Evolutionary conservation across 148 eudicot genomes (phyloP), one percentile per base, ranked within the genome.

Genomic region (Diospyros kaki): DNA sequence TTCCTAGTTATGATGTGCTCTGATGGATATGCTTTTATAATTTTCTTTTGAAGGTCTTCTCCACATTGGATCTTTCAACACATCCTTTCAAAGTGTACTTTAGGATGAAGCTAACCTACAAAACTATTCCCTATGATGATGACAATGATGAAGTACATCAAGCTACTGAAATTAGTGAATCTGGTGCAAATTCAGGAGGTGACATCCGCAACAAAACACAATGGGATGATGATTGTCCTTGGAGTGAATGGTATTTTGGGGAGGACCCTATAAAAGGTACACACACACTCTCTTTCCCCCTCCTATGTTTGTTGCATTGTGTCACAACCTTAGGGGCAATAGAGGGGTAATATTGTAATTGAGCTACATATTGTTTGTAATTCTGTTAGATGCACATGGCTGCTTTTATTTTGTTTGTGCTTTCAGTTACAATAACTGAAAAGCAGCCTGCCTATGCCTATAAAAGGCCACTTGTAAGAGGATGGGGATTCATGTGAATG

Each of bases 181-280:
- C 87, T 58, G 80, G 81, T 72, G 86, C 65, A 62, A 84, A 77
- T 78, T 41, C 66, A 48, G 89, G 80, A 68, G 72, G 75, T 67
- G 88, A 85, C 43, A 79, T 64, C 63, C 85, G 56, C 82, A 82
- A 70, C 61, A 90, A 84, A 86, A 69, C 84, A 62, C 98, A 89
- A 58, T 94, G 98, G 98, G 98, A 94, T 80, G 95, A 90, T 79
- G 91, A 87, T 72, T 94, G 94, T 75, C 93, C 98, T 76, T 94
- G 98, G 98, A 94, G 98, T 83, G 94, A 91, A 79, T 94, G 98
- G 98, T 94, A 91, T 82, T 87, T 92, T 73, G 95, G 93, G 45
- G 98, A 91, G 77, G 95, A 94, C 83, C 98, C 98, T 18, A 83
- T 91, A 63, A 92, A 81, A 87, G 98, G 98, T 94, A 64, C 81